Conservation (phyloP, 2,329 filamentous ascomycete species). For the Fonsecaea monophora region DNA sequence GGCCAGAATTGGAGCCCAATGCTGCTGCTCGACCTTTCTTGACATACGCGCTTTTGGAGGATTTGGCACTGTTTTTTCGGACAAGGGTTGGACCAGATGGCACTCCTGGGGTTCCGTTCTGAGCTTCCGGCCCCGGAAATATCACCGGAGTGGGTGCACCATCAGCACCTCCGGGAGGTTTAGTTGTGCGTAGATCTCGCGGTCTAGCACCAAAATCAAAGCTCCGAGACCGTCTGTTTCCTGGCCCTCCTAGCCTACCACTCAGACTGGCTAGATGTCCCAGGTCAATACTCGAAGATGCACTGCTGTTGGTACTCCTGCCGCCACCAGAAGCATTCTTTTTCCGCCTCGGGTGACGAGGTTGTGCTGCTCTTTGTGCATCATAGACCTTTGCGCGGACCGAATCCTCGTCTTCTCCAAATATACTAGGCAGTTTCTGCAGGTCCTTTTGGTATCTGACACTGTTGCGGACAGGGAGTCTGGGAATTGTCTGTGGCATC, state of each 20-base stretch:
- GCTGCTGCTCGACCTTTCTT: constrained; percentile 50
- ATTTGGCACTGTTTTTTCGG: constrained; percentile 53
- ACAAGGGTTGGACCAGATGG: constrained; percentile 44
- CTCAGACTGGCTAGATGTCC: constrained; percentile 51
- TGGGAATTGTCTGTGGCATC: constrained; percentile 40
- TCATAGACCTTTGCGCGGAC: constrained; percentile 49
- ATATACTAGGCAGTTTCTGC: constrained; percentile 69
- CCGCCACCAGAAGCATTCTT: constrained; percentile 56
- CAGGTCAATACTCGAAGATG: constrained; percentile 79
- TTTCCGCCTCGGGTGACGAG: constrained; percentile 39
- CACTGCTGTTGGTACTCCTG: constrained; percentile 75
- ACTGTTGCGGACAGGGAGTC: constrained; percentile 42
- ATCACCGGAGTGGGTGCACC: constrained; percentile 83
- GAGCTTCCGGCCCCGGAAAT: constrained; percentile 75
- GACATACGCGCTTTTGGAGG: constrained; percentile 47
- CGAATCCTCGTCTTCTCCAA: constrained; percentile 50
- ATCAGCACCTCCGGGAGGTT: constrained; percentile 56
- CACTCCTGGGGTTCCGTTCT: constrained; percentile 48
- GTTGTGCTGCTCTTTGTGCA: constrained; percentile 42
- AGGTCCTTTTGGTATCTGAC: constrained; percentile 45
- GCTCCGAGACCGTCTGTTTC: constrained; percentile 52
- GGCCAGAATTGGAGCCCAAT: constrained; percentile 46
- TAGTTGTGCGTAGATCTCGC: constrained; percentile 27
- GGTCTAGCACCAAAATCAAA: constrained; percentile 53
- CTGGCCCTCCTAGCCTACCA: constrained; percentile 33